Evolutionary conservation across 176 grass and related monocot species (phyloP), one percentile per base, ranked within the genome.

Genomic region (Rhynchospora pubera): DNA sequence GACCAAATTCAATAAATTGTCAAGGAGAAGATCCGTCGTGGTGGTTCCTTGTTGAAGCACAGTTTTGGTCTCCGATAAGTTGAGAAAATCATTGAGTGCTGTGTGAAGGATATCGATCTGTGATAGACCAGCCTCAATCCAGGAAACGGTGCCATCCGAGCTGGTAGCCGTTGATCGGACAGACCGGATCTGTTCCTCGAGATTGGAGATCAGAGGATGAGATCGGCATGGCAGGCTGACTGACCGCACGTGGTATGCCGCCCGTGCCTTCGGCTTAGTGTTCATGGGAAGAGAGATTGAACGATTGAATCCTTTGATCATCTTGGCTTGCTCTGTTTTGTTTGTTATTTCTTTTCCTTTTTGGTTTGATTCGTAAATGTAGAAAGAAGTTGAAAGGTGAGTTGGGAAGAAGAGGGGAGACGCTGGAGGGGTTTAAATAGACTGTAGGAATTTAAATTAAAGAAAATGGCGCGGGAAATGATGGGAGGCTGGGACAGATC

Each of bases 251-350:
- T 93, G 91, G 60, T 66, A 66, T 2, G 44, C 5, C 2, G 12
- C 79, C 0, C 42, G 56, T 12, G 28, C 22, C 6, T 82, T 80
- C 2, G 87, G 45, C 7, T n/a, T 46, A 21, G 91, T 58, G 34
- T 83, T 93, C 6, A 89, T 22, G 0, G 90, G 87, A 79, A 92
- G 89, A 13, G 90, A 89, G 82, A 92, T 92, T 19, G 90, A 92
- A 30, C 91, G 85, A 0, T 84, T 89, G 60, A 93, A 90, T 84
- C 23, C 83, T 0, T 64, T 79, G 62, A 82, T 80, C 91, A 93
- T 93, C 57, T 65, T 81, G 87, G 63, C n/a, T 47, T 57, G 12
- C 44, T 57, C n/a, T 44, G 19, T 9, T 23, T 46, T 48, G 44
- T 3, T 50, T 21, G 24, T 32, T 65, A 32, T 5, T 72, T 39